phyloP scores from a whole-genome alignment of 2,329 filamentous ascomycete species.

The Zymoseptoria tritici region DNA sequence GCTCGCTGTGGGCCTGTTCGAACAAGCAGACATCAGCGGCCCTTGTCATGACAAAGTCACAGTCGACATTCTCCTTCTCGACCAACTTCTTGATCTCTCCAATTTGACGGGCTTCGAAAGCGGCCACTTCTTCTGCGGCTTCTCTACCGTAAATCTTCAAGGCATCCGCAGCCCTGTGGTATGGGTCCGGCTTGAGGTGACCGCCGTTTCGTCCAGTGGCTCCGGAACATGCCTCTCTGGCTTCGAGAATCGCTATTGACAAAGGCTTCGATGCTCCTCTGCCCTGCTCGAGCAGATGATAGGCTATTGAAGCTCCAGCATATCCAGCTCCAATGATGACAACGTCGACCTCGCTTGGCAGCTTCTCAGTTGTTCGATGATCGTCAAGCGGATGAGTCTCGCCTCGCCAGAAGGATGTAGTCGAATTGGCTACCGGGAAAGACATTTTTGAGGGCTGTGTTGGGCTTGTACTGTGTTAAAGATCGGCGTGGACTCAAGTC shows the following conservation, averaged over 20 bases:
- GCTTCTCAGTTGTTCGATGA: constrained; percentile 55
- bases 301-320: constrained; percentile 19
- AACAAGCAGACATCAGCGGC: constrained; percentile 35
- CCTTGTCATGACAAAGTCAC: constrained; percentile 39
- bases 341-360: constrained; percentile 32
- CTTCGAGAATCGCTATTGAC: constrained; percentile 22
- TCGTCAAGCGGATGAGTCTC: constrained; percentile 38
- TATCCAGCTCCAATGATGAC: constrained; percentile 24
- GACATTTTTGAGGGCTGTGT: constrained; percentile 4
- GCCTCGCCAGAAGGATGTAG: constrained; percentile 39
- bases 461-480: neutral
- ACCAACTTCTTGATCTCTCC: constrained; percentile 32
- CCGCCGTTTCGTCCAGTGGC: constrained; percentile 27
- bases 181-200: constrained; percentile 32
- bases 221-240: constrained; percentile 22
- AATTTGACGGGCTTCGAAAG: constrained; percentile 29
- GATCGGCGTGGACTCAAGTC: neutral
- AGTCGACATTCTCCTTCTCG: constrained; percentile 36
- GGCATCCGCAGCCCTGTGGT: constrained; percentile 21
- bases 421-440: constrained; percentile 16
- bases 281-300: constrained; percentile 19
- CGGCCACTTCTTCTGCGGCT: constrained; percentile 26
- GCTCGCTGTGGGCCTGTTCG: constrained; percentile 14
- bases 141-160: constrained; percentile 23
- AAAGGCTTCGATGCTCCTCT: neutral